Base-by-base conservation (phyloP, 768 basidiomycete species). In the Phlebiopsis flavidoalba region DNA sequence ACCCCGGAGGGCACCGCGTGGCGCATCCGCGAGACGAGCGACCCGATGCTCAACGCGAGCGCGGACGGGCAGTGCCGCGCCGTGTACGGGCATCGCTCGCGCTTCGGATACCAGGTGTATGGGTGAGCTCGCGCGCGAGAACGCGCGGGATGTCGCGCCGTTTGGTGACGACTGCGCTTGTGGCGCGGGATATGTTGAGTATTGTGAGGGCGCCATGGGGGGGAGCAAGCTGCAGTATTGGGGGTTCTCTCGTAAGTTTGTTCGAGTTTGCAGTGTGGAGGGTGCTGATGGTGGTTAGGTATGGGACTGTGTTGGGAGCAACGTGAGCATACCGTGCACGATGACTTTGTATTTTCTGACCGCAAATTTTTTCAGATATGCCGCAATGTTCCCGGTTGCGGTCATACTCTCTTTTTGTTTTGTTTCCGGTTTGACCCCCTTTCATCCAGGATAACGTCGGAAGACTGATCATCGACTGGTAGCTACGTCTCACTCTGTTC, bases 171-270 rank as follows among this genome's bases (percentile, higher is more conserved):
- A 74, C 73, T 5, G 63, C 69, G 24, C 47, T 63, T 19, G 70
- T 72, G 15, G 68, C 73, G 11, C 62, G 67, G 14, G 73, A 74
- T 57, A 72, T 74, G 73, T 59, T 74, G 22, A 54, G 62, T 47
- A 74, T 74, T 50, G 61, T 60, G 1, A 54, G 65, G 40, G 67
- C 68, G 24, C n/a, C 67, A 70, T n/a, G 72, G 73, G 0, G 56
- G 60, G 22, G 71, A 72, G 19, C n/a, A 69, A 67, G 61, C 58
- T 74, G 48, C 64, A 69, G 36, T 74, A 71, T 57, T 72, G 69
- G 69, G 73, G 72, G n/a, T n/a, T 7, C 70, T 71, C 57, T 63
- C 63, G 63, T 63, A 40, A 46, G 63, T 56, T 40, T 15, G n/a
- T 36, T 14, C 12, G 40, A 14, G 14, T 24, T 56, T 19, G 8